A percentile compares a stretch with the other conserved stretches of the same genome.
Conservation (phyloP, 2,329 filamentous ascomycete species). For the Decorospora gaudefroyi region DNA sequence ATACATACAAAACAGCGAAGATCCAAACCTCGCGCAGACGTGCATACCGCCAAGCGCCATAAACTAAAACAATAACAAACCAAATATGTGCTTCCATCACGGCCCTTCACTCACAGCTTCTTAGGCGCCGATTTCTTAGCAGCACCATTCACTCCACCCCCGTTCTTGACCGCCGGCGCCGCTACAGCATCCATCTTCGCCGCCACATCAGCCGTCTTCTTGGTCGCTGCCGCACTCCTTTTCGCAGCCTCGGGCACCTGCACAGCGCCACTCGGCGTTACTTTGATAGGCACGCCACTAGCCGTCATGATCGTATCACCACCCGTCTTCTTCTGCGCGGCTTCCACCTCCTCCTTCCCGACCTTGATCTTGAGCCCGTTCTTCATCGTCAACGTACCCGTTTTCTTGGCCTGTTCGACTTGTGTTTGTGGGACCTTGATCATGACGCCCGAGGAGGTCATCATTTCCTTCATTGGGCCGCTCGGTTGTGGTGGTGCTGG, state of each 20-base stretch:
- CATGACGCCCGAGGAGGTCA: constrained; percentile 37
- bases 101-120: constrained; percentile 17
- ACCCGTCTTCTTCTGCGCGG: constrained; percentile 37
- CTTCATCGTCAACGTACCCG: constrained; percentile 36
- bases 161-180: not conserved
- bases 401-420: constrained; percentile 41
- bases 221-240: not conserved
- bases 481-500: constrained; percentile 18
- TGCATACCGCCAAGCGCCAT: no score
- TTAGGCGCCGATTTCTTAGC: constrained; percentile 5
- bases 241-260: constrained; percentile 25
- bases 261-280: constrained; percentile 34
- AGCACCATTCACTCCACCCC: not conserved
- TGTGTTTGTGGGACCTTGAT: constrained; percentile 42
- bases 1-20: no score
- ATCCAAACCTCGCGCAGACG: no score
- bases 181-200: constrained; percentile 1
- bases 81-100: not conserved
- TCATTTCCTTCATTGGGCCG: constrained; percentile 38
- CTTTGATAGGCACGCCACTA: constrained; percentile 41
- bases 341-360: constrained; percentile 40
- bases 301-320: constrained; percentile 35
- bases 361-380: constrained; percentile 40
- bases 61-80: no score
- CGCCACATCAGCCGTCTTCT: constrained; percentile 6